These are phyloP conservation scores for Ogataea salicorniae DNA, from an alignment of 805 yeast genomes.

Conservation along the genomic window DNA sequence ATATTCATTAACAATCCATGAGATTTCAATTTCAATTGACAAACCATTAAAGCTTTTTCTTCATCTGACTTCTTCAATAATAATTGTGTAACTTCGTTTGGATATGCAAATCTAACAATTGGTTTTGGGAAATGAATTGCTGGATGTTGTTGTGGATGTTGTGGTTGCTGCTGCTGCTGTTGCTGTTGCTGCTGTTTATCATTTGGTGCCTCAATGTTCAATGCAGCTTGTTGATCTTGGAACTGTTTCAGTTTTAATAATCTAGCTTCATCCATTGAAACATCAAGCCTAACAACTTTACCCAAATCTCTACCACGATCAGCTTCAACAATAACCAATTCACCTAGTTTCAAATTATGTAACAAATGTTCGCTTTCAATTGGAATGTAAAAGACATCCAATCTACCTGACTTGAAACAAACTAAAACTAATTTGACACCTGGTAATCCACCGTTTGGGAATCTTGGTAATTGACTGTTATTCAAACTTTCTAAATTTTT, in stretches of 20 bases:
- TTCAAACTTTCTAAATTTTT: constrained; percentile 20
- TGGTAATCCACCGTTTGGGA: constrained; percentile 27
- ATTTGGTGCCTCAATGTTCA: constrained; percentile 33
- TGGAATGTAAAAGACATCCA: constrained; percentile 71
- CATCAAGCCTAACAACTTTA: constrained; percentile 50
- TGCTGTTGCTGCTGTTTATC: constrained; percentile 11
- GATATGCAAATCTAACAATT: constrained; percentile 56
- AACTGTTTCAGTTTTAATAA: constrained; percentile 59
- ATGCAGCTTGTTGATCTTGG: constrained; percentile 66
- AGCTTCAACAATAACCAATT: constrained; percentile 77
- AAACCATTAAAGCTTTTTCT: constrained; percentile 58
- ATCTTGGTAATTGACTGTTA: constrained; percentile 28
- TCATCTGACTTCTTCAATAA: constrained; percentile 60
- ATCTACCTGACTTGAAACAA: constrained; percentile 72
- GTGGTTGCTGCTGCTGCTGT: constrained; percentile 7
- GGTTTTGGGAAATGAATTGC: constrained; percentile 65
- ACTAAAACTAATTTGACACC: constrained; percentile 49
- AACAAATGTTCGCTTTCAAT: constrained; percentile 20
- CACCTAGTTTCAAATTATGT: constrained; percentile 43
- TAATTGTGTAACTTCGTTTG: constrained; percentile 55
- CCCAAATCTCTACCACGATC: constrained; percentile 80
- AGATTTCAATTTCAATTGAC: constrained; percentile 52
- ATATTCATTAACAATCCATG: constrained; percentile 51
- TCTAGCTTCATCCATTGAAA: constrained; percentile 63
- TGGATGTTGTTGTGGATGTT: constrained; percentile 26